Evolutionary conservation across 176 grass and related monocot species (phyloP), one percentile per base, ranked within the genome.

Genomic region (Saccharum spontaneum): DNA sequence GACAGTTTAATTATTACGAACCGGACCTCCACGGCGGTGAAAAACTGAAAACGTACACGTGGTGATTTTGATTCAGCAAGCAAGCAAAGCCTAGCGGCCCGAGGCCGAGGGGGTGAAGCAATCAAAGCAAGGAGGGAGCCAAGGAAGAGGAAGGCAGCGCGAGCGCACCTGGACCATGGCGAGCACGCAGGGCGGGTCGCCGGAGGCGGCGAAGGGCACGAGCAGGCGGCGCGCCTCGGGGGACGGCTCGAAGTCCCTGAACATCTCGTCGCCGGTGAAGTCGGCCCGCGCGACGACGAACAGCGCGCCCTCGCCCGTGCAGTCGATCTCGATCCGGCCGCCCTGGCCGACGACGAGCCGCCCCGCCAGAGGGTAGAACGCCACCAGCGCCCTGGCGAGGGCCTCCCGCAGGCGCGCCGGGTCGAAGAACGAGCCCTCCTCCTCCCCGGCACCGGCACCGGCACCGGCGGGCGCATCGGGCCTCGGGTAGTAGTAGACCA

Each of bases 331-430:
- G 14, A 88, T 28, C 33, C 83, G 87, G 0, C 88, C 94, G 0
- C 77, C 69, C 0, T 20, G 43, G 2, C 81, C 86, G 5, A 11
- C 6, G 4, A 45, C 75, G 13, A 90, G 75, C n/a, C 88, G 83
- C 49, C 94, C 94, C 8, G 88, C 94, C 59, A 94, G 54, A 22
- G 90, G 94, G 72, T 97, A 97, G 86, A 92, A 90, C 0, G 83
- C 26, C 71, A 91, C 90, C 65, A 94, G 83, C 67, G 90, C 86
- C 57, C 45, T 82, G 13, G 87, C 89, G 31, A 96, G 84, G 71
- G 94, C 80, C 1, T 68, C 81, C 31, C 90, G 85, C 63, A 94
- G 80, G 61, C 79, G 60, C 76, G 86, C 89, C 45, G 66, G 77
- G 1, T 68, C 84, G 75, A 97, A 88, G 90, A 94, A 92, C 12